phyloP scores from a whole-genome alignment of 768 basidiomycete species.

The Inosperma sp. region DNA sequence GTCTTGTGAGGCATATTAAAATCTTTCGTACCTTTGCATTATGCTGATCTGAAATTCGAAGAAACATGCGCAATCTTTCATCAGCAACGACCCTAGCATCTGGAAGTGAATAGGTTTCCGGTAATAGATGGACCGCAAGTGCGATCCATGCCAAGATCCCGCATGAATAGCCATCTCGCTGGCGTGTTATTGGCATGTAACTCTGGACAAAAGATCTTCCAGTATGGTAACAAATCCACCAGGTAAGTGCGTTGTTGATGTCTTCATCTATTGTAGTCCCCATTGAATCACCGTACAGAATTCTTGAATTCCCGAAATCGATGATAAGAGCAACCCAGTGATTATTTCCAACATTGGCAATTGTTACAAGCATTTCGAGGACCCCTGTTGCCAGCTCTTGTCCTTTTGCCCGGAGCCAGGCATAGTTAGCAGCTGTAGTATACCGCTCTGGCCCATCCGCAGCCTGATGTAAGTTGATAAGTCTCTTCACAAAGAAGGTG shows the following conservation, averaged over 20 bases:
- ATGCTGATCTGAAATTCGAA: not conserved
- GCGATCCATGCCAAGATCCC: slow-evolving; percentile 19
- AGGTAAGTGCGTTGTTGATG: slow-evolving; percentile 10
- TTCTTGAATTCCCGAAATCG: slow-evolving; percentile 11
- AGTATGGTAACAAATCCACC: slow-evolving; percentile 19
- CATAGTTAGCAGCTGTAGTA: not conserved
- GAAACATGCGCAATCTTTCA: too few species aligned
- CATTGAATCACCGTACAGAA: slow-evolving; percentile 18
- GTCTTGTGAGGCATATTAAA: not conserved
- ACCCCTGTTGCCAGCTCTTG: slow-evolving; percentile 10
- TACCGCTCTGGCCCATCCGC: not conserved
- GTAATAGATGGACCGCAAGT: too few species aligned
- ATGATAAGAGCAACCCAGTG: slow-evolving; percentile 18
- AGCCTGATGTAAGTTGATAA: not conserved
- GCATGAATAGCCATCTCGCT: slow-evolving; percentile 13
- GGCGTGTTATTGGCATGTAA: not conserved
- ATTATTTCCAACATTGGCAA: slow-evolving; percentile 9
- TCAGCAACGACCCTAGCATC: too few species aligned
- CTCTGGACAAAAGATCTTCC: slow-evolving; percentile 5
- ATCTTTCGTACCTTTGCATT: not conserved
- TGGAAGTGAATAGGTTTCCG: too few species aligned
- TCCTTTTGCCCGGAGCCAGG: slow-evolving; percentile 10
- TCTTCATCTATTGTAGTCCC: slow-evolving; percentile 8
- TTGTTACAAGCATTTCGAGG: slow-evolving; percentile 9
- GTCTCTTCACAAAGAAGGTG: slow-evolving; percentile 9